Conservation (phyloP, 805 yeast species). For the Myxozyma sirexii region DNA sequence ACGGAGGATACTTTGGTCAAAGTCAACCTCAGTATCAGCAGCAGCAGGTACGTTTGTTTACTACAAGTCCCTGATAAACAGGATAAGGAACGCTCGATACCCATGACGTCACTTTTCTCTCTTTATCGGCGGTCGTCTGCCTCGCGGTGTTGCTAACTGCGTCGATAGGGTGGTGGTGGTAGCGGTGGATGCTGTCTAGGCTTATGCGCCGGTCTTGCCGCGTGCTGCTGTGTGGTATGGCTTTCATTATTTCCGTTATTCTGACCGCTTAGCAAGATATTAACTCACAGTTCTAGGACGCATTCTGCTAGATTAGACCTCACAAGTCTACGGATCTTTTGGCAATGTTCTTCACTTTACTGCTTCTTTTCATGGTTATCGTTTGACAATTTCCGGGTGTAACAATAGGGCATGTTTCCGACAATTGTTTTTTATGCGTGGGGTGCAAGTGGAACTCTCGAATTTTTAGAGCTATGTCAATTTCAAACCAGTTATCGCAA, state of each 20-base stretch:
- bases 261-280: background rate
- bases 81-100: too few species aligned
- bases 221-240: constrained; percentile 21
- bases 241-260: background rate
- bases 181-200: constrained; percentile 19
- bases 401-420: background rate
- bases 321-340: too few species aligned
- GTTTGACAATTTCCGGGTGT: background rate
- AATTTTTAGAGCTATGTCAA: too few species aligned
- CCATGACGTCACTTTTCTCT: background rate
- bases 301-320: constrained; percentile 3
- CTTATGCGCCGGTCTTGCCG: constrained; percentile 22
- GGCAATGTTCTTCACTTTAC: background rate
- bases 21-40: constrained; percentile 15
- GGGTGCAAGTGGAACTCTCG: too few species aligned
- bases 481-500: too few species aligned
- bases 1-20: constrained; percentile 7
- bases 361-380: too few species aligned
- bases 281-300: background rate
- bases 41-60: constrained; percentile 5
- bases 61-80: too few species aligned
- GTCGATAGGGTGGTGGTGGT: constrained; percentile 4
- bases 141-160: too few species aligned
- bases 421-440: too few species aligned
- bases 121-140: too few species aligned